These are phyloP conservation scores for Hibiscus syriacus DNA, from an alignment of 345 rosid genomes.

Conservation along the genomic window DNA sequence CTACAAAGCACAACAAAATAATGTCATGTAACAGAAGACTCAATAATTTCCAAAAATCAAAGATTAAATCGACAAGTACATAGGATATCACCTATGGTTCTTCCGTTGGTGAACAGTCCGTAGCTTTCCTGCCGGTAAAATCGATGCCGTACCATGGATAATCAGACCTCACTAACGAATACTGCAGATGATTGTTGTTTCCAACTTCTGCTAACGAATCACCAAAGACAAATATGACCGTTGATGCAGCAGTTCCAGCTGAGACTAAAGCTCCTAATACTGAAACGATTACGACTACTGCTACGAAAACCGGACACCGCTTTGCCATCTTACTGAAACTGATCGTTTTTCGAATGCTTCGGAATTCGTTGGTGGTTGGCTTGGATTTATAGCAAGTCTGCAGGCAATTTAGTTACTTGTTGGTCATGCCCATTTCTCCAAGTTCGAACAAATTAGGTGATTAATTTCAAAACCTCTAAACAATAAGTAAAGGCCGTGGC, in stretches of 20 bases:
- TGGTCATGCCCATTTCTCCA: slow-evolving; percentile 46
- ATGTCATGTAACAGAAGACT: no score
- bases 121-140: slow-evolving; percentile 40
- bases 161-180: slow-evolving; percentile 38
- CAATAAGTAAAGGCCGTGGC: neutral
- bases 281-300: neutral
- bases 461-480: slow-evolving; percentile 31
- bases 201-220: slow-evolving; percentile 93
- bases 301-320: slow-evolving; percentile 17
- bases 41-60: neutral
- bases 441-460: slow-evolving; percentile 55
- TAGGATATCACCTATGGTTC: no score
- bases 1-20: slow-evolving; percentile 22
- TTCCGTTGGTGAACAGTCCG: slow-evolving; percentile 58
- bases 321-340: slow-evolving; percentile 11
- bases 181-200: slow-evolving; percentile 54
- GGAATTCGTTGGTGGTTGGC: neutral
- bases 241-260: slow-evolving; percentile 15
- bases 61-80: neutral
- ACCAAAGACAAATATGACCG: slow-evolving; percentile 66
- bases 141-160: slow-evolving; percentile 84
- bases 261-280: slow-evolving; percentile 19
- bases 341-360: neutral
- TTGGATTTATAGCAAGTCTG: slow-evolving; percentile 18
- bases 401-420: neutral